Percentiles rank a stretch among this genome's conserved stretches.
These are phyloP conservation scores for Didymella pomorum DNA, from an alignment of 2,329 filamentous ascomycete genomes.

Conservation along the genomic window DNA sequence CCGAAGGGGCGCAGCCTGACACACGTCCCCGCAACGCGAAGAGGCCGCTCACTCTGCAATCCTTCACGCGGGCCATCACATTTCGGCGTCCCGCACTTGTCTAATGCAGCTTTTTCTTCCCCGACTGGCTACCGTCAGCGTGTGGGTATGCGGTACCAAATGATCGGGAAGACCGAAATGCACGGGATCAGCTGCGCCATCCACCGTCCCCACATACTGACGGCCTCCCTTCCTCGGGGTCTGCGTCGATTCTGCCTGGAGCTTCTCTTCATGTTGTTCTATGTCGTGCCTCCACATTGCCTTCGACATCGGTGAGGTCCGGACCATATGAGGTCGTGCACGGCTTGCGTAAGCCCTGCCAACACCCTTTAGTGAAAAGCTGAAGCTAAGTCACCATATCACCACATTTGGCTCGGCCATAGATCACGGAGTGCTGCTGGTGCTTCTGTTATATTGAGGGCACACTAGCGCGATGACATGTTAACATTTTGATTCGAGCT, in stretches of 20 bases:
- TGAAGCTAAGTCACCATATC: too few species aligned
- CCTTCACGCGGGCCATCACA: constrained; percentile 1
- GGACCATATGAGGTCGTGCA: too few species aligned
- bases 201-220: constrained; percentile 8
- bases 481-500: too few species aligned
- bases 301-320: too few species aligned
- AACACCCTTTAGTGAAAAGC: too few species aligned
- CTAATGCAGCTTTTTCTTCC: neutral
- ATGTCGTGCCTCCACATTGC: too few species aligned
- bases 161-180: neutral
- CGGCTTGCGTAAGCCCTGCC: too few species aligned
- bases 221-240: constrained; percentile 11
- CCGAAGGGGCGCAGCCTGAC: constrained; percentile 3
- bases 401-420: too few species aligned
- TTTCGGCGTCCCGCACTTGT: neutral
- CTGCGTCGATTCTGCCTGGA: neutral
- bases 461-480: too few species aligned
- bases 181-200: constrained; percentile 2
- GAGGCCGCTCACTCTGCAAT: constrained; percentile 3
- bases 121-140: constrained; percentile 15
- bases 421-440: too few species aligned
- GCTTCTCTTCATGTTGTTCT: too few species aligned
- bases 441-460: too few species aligned
- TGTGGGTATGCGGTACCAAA: constrained; percentile 5
- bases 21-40: neutral